phyloP scores from a whole-genome alignment of 2,329 filamentous ascomycete genomes.

The Pseudogymnoascus sp. region DNA sequence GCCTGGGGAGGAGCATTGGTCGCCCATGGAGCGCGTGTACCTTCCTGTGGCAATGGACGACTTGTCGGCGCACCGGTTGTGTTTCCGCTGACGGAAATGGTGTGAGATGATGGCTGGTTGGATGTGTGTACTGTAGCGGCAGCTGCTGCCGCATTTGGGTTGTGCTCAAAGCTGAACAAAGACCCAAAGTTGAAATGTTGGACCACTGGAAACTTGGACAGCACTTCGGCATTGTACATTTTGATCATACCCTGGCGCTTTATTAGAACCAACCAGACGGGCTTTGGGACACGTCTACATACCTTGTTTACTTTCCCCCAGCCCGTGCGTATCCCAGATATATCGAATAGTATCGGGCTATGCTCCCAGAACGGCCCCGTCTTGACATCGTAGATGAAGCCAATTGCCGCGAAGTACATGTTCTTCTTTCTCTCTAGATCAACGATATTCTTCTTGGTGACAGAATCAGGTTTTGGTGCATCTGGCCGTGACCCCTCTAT shows the following conservation, averaged over 20 bases:
- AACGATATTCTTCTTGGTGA: slow-evolving; percentile 59
- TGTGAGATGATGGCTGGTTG: slow-evolving; percentile 40
- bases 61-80: slow-evolving; percentile 14
- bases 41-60: slow-evolving; percentile 19
- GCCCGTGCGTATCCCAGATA: slow-evolving; percentile 83
- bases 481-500: slow-evolving; percentile 69
- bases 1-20: slow-evolving; percentile 1
- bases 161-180: slow-evolving; percentile 68
- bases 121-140: slow-evolving; percentile 49
- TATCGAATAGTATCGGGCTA: slow-evolving; percentile 88
- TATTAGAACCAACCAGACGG: slow-evolving; percentile 1
- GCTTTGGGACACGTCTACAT: not conserved
- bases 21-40: slow-evolving; percentile 25
- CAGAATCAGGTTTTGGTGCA: slow-evolving; percentile 63
- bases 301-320: slow-evolving; percentile 98
- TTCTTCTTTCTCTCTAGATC: slow-evolving; percentile 59
- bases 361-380: slow-evolving; percentile 96
- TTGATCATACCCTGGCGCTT: slow-evolving; percentile 76
- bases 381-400: slow-evolving; percentile 97
- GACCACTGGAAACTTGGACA: slow-evolving; percentile 96
- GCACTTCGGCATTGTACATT: slow-evolving; percentile 96
- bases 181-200: slow-evolving; percentile 87
- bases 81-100: slow-evolving; percentile 6
- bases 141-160: slow-evolving; percentile 50
- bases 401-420: slow-evolving; percentile 92